phyloP scores from a whole-genome alignment of 306 rosid species.

The Ochetophila trinervis region DNA sequence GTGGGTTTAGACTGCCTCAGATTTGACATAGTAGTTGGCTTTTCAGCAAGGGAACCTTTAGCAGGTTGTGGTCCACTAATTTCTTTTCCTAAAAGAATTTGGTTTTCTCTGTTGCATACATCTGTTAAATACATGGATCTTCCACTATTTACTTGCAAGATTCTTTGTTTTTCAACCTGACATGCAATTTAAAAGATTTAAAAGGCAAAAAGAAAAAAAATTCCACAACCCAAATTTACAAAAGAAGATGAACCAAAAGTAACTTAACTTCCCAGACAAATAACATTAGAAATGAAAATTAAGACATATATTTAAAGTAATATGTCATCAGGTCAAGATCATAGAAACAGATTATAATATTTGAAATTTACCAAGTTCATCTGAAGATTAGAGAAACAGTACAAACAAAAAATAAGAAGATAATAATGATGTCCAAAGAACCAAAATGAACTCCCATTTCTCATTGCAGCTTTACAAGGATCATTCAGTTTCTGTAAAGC shows the following conservation, averaged over 20 bases:
- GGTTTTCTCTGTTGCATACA: slow-evolving; percentile 36
- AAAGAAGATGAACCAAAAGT: neutral
- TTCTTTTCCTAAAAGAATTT: slow-evolving; percentile 29
- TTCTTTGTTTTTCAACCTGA: slow-evolving; percentile 87
- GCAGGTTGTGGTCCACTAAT: slow-evolving; percentile 23
- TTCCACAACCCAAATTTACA: slow-evolving; percentile 5
- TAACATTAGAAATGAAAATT: neutral
- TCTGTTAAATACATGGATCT: slow-evolving; percentile 40
- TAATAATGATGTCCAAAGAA: no score
- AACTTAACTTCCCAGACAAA: no score
- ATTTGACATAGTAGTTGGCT: slow-evolving; percentile 27
- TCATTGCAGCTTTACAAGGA: no score
- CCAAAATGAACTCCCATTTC: no score
- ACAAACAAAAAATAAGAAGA: no score
- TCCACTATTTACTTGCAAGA: slow-evolving; percentile 51
- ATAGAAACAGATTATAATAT: neutral
- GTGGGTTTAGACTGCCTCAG: slow-evolving; percentile 36
- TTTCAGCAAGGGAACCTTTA: slow-evolving; percentile 34
- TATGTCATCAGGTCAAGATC: neutral
- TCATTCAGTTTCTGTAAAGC: neutral
- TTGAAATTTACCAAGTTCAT: neutral
- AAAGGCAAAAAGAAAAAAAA: neutral
- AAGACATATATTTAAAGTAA: neutral
- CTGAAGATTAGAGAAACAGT: slow-evolving; percentile 3
- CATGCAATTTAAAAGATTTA: neutral